These are phyloP conservation scores for Aspergillus pseudoglaucus DNA, from an alignment of 2,329 filamentous ascomycete species.

Conservation along the genomic window DNA sequence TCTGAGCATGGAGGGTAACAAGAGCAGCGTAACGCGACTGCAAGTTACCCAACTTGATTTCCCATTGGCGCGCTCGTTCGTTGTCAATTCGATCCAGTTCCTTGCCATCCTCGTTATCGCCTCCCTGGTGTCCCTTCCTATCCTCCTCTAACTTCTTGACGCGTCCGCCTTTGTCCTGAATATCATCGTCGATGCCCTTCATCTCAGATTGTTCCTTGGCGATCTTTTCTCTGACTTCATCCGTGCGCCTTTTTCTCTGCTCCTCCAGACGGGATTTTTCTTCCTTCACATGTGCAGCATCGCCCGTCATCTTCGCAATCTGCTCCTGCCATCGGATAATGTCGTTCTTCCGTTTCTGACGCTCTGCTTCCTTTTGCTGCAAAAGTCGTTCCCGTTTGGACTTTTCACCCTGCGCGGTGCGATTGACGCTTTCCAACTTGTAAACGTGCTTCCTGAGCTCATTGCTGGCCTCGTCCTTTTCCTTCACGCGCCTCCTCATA, in stretches of 20 bases:
- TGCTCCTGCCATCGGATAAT: slow-evolving; percentile 53
- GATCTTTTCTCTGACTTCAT: slow-evolving; percentile 40
- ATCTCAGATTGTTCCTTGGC: slow-evolving; percentile 43
- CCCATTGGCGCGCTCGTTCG: slow-evolving; percentile 43
- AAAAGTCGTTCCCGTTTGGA: slow-evolving; percentile 65
- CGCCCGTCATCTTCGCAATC: slow-evolving; percentile 45
- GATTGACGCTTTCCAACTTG: slow-evolving; percentile 72
- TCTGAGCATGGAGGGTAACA: slow-evolving; percentile 36
- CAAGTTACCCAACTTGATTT: slow-evolving; percentile 37
- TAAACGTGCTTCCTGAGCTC: slow-evolving; percentile 77
- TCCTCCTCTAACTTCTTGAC: slow-evolving; percentile 58
- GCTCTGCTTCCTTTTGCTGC: slow-evolving; percentile 55
- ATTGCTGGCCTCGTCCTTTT: slow-evolving; percentile 85
- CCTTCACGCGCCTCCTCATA: slow-evolving; percentile 69
- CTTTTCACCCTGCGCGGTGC: slow-evolving; percentile 70
- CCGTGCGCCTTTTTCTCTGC: slow-evolving; percentile 32
- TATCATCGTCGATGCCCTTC: slow-evolving; percentile 55
- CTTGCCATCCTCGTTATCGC: slow-evolving; percentile 45
- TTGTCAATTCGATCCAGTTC: slow-evolving; percentile 46
- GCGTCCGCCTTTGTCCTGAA: slow-evolving; percentile 53
- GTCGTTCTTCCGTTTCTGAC: slow-evolving; percentile 56
- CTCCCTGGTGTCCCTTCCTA: slow-evolving; percentile 44
- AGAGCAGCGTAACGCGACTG: slow-evolving; percentile 39
- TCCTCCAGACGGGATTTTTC: slow-evolving; percentile 38
- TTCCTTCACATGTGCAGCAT: slow-evolving; percentile 40